Percentiles rank a stretch among this genome's conserved stretches.
Conservation (phyloP, 441 rosid genomes). For the Capsella rubella region DNA sequence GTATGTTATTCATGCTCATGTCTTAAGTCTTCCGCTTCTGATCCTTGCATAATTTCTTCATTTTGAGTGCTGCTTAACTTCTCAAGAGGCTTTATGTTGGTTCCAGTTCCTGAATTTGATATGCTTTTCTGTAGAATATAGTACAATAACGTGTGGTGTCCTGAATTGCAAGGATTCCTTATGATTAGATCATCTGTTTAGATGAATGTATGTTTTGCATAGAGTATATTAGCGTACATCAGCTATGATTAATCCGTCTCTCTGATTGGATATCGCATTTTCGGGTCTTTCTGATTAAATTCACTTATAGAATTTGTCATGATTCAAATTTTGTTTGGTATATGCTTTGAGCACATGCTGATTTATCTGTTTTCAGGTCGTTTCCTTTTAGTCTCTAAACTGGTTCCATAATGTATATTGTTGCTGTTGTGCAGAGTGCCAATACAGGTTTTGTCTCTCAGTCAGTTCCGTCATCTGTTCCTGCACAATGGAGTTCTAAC, state of each 20-base stretch:
- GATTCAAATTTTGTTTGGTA: constrained; percentile 5
- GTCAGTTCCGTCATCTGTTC: constrained; percentile 49
- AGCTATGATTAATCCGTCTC: background rate
- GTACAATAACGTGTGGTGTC: constrained; percentile 9
- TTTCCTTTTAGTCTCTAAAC: constrained; percentile 24
- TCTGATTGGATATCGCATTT: background rate
- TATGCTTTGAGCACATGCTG: constrained; percentile 1
- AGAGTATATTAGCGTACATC: background rate
- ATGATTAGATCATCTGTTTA: too few relatives aligned
- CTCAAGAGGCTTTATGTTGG: background rate
- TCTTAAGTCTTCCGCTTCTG: constrained; percentile 14
- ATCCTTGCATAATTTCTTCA: background rate
- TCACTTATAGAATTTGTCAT: background rate
- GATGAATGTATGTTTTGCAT: constrained; percentile 15
- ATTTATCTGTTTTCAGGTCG: constrained; percentile 14
- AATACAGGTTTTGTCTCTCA: constrained; percentile 50
- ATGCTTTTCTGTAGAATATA: background rate
- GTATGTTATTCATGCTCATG: constrained; percentile 38
- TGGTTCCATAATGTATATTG: constrained; percentile 49
- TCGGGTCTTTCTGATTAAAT: background rate
- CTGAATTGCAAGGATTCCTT: background rate
- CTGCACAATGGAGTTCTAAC: constrained; percentile 50
- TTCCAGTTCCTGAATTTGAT: background rate
- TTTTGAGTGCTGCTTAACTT: background rate
- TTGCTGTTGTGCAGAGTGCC: constrained; percentile 48